These are phyloP conservation scores for Triangularia verruculosa DNA, from an alignment of 2,329 filamentous ascomycete genomes.

Conservation along the genomic window DNA sequence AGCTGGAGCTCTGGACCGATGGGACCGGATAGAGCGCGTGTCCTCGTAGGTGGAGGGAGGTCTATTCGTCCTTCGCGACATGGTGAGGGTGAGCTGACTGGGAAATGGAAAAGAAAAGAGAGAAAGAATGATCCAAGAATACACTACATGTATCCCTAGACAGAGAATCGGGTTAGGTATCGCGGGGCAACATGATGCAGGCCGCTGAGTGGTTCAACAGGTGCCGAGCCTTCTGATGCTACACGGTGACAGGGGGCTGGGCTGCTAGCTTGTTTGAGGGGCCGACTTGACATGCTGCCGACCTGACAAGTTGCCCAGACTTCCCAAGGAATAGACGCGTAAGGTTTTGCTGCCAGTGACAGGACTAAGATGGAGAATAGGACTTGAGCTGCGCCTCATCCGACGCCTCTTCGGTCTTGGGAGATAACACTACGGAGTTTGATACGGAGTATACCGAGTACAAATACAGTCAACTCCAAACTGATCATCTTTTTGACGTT, in stretches of 20 bases:
- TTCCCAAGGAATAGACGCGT: not conserved
- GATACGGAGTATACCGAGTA: no score
- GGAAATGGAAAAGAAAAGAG: not conserved
- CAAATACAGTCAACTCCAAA: not conserved
- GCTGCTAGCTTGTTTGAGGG: not conserved
- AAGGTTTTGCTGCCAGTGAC: not conserved
- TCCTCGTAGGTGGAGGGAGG: not conserved
- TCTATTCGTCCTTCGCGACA: not conserved
- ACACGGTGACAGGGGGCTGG: not conserved
- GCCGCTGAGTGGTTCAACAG: not conserved
- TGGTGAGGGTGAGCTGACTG: not conserved
- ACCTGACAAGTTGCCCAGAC: not conserved
- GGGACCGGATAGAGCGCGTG: not conserved
- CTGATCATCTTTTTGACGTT: not conserved
- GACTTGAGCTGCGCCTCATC: not conserved
- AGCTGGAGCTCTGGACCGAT: constrained; percentile 1
- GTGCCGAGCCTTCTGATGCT: not conserved
- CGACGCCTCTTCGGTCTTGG: not conserved
- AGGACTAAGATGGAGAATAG: not conserved
- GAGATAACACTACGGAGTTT: not conserved
- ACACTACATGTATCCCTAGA: no score
- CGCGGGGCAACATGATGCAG: not conserved
- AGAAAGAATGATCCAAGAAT: not conserved
- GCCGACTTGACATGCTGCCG: not conserved
- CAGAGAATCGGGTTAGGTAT: not conserved